These are phyloP conservation scores for Coffea eugenioides DNA, from an alignment of 257 asterid genomes.

Conservation along the genomic window DNA sequence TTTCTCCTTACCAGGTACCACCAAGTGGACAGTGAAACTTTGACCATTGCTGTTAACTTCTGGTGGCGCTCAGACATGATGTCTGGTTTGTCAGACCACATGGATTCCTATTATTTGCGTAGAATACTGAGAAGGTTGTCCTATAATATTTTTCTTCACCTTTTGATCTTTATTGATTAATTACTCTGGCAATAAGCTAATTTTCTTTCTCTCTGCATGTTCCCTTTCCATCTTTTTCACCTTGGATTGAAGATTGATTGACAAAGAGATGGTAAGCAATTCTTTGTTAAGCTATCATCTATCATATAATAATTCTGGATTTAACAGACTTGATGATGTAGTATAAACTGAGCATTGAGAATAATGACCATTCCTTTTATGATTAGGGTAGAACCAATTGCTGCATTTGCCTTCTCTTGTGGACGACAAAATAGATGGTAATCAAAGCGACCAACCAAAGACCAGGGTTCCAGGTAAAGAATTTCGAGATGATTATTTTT, in stretches of 20 bases:
- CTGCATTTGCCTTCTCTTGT: constrained; percentile 46
- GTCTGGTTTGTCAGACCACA: constrained; percentile 76
- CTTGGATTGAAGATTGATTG: constrained; percentile 62
- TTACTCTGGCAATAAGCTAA: constrained; percentile 13
- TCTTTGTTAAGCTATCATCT: constrained; percentile 1
- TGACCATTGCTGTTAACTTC: constrained; percentile 87
- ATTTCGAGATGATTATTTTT: constrained; percentile 15
- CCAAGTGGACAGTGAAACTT: constrained; percentile 89
- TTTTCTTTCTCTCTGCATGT: constrained; percentile 19
- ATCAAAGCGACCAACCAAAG: constrained; percentile 35
- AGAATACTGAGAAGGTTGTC: constrained; percentile 76
- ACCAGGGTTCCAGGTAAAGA: constrained; percentile 33
- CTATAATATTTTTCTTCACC: constrained; percentile 1
- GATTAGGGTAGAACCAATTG: constrained; percentile 78
- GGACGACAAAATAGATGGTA: constrained; percentile 24
- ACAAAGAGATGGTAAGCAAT: constrained; percentile 77
- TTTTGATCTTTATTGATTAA: constrained; percentile 8
- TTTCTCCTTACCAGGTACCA: constrained; percentile 66
- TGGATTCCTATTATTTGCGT: constrained; percentile 94
- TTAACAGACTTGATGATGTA: not conserved
- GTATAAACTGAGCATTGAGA: not conserved
- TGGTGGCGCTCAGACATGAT: constrained; percentile 89
- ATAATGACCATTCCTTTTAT: constrained; percentile 28
- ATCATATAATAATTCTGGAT: not conserved
- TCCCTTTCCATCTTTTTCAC: constrained; percentile 15